phyloP scores from a whole-genome alignment of 345 rosid genomes.

The Camelina laxa region DNA sequence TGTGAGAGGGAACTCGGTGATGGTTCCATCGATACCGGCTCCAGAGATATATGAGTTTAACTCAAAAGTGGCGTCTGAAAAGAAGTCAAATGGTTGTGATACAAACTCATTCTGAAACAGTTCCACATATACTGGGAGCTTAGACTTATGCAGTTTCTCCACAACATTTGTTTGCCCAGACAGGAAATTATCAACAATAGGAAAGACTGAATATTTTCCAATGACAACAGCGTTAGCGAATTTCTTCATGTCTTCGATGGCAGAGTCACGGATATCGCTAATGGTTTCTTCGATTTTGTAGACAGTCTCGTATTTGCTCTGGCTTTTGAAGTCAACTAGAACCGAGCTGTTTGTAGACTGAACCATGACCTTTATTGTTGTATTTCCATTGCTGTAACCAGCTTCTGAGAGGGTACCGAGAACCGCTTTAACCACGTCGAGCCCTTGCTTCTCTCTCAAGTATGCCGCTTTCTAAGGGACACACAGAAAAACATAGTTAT shows the following conservation, averaged over 20 bases:
- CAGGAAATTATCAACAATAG: slow-evolving; percentile 14
- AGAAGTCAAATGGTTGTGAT: slow-evolving; percentile 82
- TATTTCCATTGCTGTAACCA: slow-evolving; percentile 52
- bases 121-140: slow-evolving; percentile 65
- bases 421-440: slow-evolving; percentile 56
- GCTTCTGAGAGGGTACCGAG: slow-evolving; percentile 55
- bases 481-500: neutral
- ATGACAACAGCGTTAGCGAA: slow-evolving; percentile 68
- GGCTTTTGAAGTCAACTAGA: slow-evolving; percentile 56
- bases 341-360: slow-evolving; percentile 77
- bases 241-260: slow-evolving; percentile 57
- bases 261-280: slow-evolving; percentile 47
- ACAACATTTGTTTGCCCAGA: slow-evolving; percentile 50
- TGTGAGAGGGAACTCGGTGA: slow-evolving; percentile 83
- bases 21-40: slow-evolving; percentile 50
- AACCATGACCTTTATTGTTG: slow-evolving; percentile 59
- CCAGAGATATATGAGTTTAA: slow-evolving; percentile 50
- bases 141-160: slow-evolving; percentile 45
- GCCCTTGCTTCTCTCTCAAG: slow-evolving; percentile 56
- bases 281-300: slow-evolving; percentile 63
- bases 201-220: slow-evolving; percentile 56
- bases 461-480: slow-evolving; percentile 61
- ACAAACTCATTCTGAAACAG: slow-evolving; percentile 73
- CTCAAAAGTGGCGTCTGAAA: slow-evolving; percentile 74
- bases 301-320: slow-evolving; percentile 55